phyloP scores from a whole-genome alignment of 306 rosid genomes.

The Prunus mongolica region DNA sequence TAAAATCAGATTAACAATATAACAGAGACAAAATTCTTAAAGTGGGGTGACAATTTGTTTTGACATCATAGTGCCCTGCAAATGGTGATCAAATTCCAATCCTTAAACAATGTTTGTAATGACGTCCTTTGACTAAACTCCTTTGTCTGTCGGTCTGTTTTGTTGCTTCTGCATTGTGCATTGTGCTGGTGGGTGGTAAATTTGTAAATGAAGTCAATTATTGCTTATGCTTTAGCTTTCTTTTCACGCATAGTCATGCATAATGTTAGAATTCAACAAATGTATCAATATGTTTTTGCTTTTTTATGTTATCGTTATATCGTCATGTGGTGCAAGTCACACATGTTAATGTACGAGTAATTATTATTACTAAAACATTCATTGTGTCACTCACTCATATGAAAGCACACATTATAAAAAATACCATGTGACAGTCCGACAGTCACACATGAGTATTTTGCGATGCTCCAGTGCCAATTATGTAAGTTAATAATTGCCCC shows the following conservation, averaged over 20 bases:
- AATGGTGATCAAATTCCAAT: slow-evolving; percentile 19
- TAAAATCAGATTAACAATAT: too few species aligned
- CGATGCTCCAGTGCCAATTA: neutral
- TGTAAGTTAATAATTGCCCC: neutral
- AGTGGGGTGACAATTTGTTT: neutral
- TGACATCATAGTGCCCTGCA: slow-evolving; percentile 20
- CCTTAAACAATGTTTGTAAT: slow-evolving; percentile 5
- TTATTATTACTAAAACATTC: too few species aligned
- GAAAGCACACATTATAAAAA: too few species aligned
- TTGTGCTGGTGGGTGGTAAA: neutral
- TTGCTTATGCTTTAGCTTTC: neutral
- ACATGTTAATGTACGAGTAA: too few species aligned
- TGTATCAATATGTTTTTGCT: too few species aligned
- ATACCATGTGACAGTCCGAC: too few species aligned
- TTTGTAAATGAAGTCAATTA: neutral
- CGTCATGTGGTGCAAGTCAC: too few species aligned
- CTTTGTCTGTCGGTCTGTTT: neutral
- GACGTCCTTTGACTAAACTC: slow-evolving; percentile 17
- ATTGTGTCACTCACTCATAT: too few species aligned
- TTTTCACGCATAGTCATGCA: too few species aligned
- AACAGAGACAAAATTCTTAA: neutral
- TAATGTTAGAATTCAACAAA: too few species aligned
- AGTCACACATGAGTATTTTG: too few species aligned
- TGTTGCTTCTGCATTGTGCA: neutral
- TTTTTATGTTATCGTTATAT: too few species aligned